phyloP scores from a whole-genome alignment of 2,329 filamentous ascomycete species.

The Sclerotinia subarctica region DNA sequence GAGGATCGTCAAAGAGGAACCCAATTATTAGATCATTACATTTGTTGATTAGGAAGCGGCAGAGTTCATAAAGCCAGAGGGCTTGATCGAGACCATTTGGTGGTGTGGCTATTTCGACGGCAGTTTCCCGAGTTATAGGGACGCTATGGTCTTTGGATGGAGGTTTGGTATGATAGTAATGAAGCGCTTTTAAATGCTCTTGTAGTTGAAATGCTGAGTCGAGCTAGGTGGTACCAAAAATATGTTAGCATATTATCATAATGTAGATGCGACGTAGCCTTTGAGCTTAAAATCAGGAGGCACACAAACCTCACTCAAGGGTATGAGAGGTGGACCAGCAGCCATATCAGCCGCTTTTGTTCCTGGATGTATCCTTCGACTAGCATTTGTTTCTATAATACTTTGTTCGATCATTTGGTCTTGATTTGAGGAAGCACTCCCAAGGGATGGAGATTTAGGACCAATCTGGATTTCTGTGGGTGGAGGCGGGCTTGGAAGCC shows the following conservation, averaged over 20 bases:
- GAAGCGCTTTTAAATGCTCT: constrained; percentile 90
- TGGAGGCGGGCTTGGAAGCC: constrained; percentile 90
- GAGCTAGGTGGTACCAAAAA: constrained; percentile 54
- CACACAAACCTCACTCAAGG: constrained; percentile 70
- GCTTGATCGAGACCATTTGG: constrained; percentile 80
- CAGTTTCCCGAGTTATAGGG: constrained; percentile 73
- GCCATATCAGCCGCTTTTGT: constrained; percentile 93
- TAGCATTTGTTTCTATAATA: constrained; percentile 69
- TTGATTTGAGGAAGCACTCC: constrained; percentile 58
- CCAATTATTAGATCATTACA: constrained; percentile 90
- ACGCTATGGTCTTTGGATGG: constrained; percentile 54
- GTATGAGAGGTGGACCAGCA: constrained; percentile 82
- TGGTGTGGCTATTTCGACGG: constrained; percentile 71
- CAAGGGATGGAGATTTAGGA: constrained; percentile 68
- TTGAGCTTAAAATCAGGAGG: constrained; percentile 2
- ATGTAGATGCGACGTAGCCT: constrained; percentile 19
- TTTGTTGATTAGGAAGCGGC: constrained; percentile 90
- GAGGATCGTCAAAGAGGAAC: constrained; percentile 85
- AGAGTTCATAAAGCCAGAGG: constrained; percentile 97
- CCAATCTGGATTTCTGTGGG: constrained; percentile 91
- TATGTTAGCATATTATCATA: constrained; percentile 27
- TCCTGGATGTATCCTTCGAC: constrained; percentile 83
- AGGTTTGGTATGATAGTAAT: constrained; percentile 74
- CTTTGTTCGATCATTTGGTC: constrained; percentile 56
- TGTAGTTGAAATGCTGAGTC: constrained; percentile 97